Conservation (phyloP, 768 basidiomycete genomes). For the Boletus reticulatus region DNA sequence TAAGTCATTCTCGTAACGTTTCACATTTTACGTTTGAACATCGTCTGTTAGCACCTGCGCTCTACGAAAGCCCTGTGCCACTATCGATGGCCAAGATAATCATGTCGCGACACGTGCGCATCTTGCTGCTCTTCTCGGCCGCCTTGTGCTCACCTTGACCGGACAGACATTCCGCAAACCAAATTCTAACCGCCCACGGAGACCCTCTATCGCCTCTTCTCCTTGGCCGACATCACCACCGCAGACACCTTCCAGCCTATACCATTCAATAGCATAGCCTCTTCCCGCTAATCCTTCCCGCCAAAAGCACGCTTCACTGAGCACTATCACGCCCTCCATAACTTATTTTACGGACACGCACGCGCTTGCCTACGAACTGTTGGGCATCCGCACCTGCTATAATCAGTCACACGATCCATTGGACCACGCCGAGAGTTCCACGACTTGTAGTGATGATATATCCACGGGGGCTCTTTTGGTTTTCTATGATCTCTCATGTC, state of each 20-base stretch:
- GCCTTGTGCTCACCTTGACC: not conserved
- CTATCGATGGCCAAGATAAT: conserved; percentile 52
- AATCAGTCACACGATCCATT: conserved; percentile 24
- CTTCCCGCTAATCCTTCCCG: conserved; percentile 12
- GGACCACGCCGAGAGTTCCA: conserved; percentile 16
- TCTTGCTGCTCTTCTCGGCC: not conserved
- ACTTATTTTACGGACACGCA: conserved; percentile 29
- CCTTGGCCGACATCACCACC: conserved; percentile 26
- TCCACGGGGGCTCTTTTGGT: conserved; percentile 19
- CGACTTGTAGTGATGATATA: conserved; percentile 26
- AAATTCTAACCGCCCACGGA: conserved; percentile 27
- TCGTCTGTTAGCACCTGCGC: conserved; percentile 36
- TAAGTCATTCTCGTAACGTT: conserved; percentile 15
- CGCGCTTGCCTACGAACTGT: conserved; percentile 15
- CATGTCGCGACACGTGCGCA: conserved; percentile 50
- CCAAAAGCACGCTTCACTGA: conserved; percentile 17
- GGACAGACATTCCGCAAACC: conserved; percentile 35
- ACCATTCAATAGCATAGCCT: conserved; percentile 33
- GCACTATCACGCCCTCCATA: conserved; percentile 17
- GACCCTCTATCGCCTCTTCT: conserved; percentile 17
- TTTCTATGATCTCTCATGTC: conserved; percentile 21
- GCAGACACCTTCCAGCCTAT: conserved; percentile 34
- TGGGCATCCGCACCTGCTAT: conserved; percentile 22
- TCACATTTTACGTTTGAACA: not conserved
- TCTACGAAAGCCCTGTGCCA: conserved; percentile 43